phyloP scores from a whole-genome alignment of 1,284 basidiomycete species.

The Microbotryum scabiosae region DNA sequence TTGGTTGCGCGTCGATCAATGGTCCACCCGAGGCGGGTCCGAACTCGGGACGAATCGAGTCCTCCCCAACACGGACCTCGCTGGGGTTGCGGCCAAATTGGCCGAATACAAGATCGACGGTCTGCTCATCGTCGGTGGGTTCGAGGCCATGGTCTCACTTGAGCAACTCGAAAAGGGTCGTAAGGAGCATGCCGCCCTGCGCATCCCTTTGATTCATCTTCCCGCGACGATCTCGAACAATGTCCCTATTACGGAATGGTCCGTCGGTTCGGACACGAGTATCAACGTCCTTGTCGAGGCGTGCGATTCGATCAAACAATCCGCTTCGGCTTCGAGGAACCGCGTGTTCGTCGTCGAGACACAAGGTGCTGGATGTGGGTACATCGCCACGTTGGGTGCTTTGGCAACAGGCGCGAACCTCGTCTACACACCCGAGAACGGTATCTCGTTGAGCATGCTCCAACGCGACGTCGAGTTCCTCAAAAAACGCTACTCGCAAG shows the following conservation, averaged over 20 bases:
- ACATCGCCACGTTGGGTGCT: constrained; percentile 89
- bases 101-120: constrained; percentile 76
- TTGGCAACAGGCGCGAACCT: constrained; percentile 84
- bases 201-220: constrained; percentile 85
- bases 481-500: constrained; percentile 73
- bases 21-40: constrained; percentile 94
- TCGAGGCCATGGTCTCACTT: constrained; percentile 82
- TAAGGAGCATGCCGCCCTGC: constrained; percentile 76
- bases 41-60: constrained; percentile 94
- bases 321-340: constrained; percentile 87
- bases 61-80: constrained; percentile 75
- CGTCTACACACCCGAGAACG: constrained; percentile 88
- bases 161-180: constrained; percentile 70
- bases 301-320: constrained; percentile 97
- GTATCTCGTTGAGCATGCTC: constrained; percentile 73
- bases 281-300: constrained; percentile 95
- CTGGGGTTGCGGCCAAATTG: constrained; percentile 78
- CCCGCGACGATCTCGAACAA: constrained; percentile 83
- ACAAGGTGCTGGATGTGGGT: constrained; percentile 90
- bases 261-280: constrained; percentile 87
- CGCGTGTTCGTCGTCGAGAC: constrained; percentile 97
- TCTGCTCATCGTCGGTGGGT: constrained; percentile 86
- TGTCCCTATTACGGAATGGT: constrained; percentile 92
- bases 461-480: constrained; percentile 82
- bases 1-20: constrained; percentile 96